Conservation (phyloP, 805 yeast genomes). For the Candida sphagnicola region DNA sequence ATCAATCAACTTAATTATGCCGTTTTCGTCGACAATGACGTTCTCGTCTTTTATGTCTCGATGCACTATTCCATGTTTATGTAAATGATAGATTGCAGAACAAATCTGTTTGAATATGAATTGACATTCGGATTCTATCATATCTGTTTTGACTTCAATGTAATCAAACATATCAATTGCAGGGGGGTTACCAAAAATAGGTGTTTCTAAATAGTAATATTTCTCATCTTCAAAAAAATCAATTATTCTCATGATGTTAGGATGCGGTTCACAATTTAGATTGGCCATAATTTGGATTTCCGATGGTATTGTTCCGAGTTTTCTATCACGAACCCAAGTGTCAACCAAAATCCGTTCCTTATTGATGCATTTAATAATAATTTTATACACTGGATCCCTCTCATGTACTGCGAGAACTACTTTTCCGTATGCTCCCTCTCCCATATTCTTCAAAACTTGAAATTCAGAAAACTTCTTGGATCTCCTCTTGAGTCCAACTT, state of each 20-base stretch:
- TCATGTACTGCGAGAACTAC: conserved; percentile 76
- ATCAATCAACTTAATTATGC: conserved; percentile 81
- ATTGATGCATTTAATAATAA: conserved; percentile 84
- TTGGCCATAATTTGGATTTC: conserved; percentile 91
- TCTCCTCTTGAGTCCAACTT: conserved; percentile 63
- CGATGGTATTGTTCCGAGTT: conserved; percentile 90
- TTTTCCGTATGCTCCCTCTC: conserved; percentile 96
- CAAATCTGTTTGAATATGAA: conserved; percentile 76
- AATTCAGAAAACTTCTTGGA: conserved; percentile 72
- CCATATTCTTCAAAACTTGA: conserved; percentile 69
- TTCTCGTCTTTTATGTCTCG: conserved; percentile 96
- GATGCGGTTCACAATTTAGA: conserved; percentile 75
- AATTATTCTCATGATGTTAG: conserved; percentile 76
- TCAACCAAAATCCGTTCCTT: conserved; percentile 92
- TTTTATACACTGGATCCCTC: conserved; percentile 56
- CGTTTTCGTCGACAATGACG: conserved; percentile 79
- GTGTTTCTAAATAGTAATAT: conserved; percentile 87
- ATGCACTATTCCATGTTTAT: conserved; percentile 82
- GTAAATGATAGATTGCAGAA: conserved; percentile 77
- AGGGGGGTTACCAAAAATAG: conserved; percentile 84
- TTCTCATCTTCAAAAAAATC: conserved; percentile 92
- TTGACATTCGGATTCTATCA: conserved; percentile 76
- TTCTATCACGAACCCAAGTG: conserved; percentile 94
- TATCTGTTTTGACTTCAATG: conserved; percentile 78
- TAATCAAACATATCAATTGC: conserved; percentile 91